Percentiles rank a stretch among this genome's conserved stretches.
phyloP scores from a whole-genome alignment of 2,329 filamentous ascomycete genomes.

The Monosporascus sp. region DNA sequence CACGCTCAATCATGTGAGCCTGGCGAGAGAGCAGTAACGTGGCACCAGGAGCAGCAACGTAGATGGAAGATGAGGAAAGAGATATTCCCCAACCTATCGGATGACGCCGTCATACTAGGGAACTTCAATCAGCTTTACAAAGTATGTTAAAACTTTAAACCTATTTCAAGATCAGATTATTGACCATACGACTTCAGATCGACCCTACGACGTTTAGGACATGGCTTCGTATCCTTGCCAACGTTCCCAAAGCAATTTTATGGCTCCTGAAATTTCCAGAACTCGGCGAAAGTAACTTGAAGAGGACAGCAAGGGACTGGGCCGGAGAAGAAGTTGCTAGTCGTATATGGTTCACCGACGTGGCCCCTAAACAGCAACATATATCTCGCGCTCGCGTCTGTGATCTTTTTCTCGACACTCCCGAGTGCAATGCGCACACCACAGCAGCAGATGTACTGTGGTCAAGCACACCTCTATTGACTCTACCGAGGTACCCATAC shows the following conservation, averaged over 20 bases:
- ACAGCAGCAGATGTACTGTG: slow-evolving; percentile 94
- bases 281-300: slow-evolving; percentile 79
- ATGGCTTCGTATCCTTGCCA: slow-evolving; percentile 86
- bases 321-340: slow-evolving; percentile 78
- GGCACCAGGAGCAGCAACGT: slow-evolving; percentile 76
- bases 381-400: slow-evolving; percentile 88
- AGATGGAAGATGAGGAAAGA: slow-evolving; percentile 93
- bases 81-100: slow-evolving; percentile 75
- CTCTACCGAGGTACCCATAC: slow-evolving; percentile 84
- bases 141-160: slow-evolving; percentile 42
- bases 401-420: slow-evolving; percentile 93
- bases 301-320: slow-evolving; percentile 76
- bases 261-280: slow-evolving; percentile 98
- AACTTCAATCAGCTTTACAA: slow-evolving; percentile 99
- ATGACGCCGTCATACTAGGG: slow-evolving; percentile 84
- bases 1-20: slow-evolving; percentile 85
- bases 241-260: slow-evolving; percentile 79
- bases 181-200: slow-evolving; percentile 54
- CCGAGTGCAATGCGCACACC: slow-evolving; percentile 96
- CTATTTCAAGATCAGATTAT: not conserved
- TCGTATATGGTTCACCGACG: slow-evolving; percentile 91
- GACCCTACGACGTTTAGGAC: slow-evolving; percentile 94
- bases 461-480: slow-evolving; percentile 91
- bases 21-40: slow-evolving; percentile 61
- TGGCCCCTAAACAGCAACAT: slow-evolving; percentile 90